A percentile compares a stretch with the other conserved stretches of the same genome.
Conservation (phyloP, 176 grass and related monocot species). For the Chrysopogon serrulatus region DNA sequence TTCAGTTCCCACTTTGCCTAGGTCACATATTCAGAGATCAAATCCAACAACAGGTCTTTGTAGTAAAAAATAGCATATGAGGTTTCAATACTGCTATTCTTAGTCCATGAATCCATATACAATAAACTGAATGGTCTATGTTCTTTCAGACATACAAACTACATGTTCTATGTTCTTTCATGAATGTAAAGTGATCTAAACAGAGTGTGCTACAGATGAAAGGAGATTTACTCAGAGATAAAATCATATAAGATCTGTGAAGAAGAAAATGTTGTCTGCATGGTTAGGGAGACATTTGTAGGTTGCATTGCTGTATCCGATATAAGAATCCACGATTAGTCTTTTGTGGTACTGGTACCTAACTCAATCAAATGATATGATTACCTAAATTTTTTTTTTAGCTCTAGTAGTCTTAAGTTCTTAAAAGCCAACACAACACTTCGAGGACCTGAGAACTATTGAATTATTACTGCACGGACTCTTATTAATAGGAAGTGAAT, state of each 20-base stretch:
- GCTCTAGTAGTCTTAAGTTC: background rate
- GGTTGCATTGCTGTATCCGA: background rate
- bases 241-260: background rate
- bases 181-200: background rate
- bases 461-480: background rate
- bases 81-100: background rate
- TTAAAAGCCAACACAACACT: background rate
- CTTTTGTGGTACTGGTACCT: background rate
- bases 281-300: conserved; percentile 2
- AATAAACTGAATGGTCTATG: conserved; percentile 1
- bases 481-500: background rate
- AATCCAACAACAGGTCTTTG: background rate
- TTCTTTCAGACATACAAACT: background rate
- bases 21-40: conserved; percentile 6
- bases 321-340: background rate
- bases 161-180: background rate
- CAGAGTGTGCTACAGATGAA: background rate
- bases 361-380: background rate
- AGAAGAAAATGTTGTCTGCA: background rate
- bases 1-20: background rate
- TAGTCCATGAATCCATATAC: background rate
- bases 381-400: background rate
- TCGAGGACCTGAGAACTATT: background rate
- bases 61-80: background rate
- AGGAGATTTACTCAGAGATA: background rate